Evolutionary conservation across 495 filamentous ascomycete species (phyloP).

Genomic region (Trichoderma erinaceum): DNA sequence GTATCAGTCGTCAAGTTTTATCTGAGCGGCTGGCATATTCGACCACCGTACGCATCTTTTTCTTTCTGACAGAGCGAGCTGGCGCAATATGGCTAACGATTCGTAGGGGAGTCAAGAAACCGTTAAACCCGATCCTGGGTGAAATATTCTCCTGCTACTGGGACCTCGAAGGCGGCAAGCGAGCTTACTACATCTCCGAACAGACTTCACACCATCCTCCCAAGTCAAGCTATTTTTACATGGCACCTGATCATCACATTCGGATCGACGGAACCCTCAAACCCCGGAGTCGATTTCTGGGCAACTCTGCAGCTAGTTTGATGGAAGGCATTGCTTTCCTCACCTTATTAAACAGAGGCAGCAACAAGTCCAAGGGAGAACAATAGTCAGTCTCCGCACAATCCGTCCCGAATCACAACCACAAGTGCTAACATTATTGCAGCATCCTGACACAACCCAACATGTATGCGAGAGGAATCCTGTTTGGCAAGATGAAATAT

Average conservation of each 20-base stretch:
- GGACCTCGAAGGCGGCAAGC: conserved; percentile 75
- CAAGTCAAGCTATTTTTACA: conserved; percentile 98
- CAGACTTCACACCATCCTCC: conserved; percentile 93
- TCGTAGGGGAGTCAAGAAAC: conserved; percentile 91
- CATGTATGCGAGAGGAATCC: conserved; percentile 96
- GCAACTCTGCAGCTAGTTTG: conserved; percentile 94
- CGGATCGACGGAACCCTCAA: conserved; percentile 94
- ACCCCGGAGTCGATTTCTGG: conserved; percentile 92
- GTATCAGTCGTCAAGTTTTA: conserved; percentile 96
- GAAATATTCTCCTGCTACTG: conserved; percentile 94
- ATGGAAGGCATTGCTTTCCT: conserved; percentile 95
- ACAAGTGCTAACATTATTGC: conserved; percentile 16
- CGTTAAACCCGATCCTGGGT: conserved; percentile 92
- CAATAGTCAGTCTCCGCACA: conserved; percentile 64
- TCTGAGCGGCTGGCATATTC: conserved; percentile 97
- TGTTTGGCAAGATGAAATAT: conserved; percentile 99
- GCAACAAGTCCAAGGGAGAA: conserved; percentile 61
- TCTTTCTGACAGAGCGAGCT: neutral
- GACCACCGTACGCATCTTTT: conserved; percentile 68
- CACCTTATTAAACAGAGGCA: conserved; percentile 70
- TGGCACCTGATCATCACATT: conserved; percentile 91
- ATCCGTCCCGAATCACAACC: neutral
- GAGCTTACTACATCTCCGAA: conserved; percentile 92
- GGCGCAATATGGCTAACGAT: conserved; percentile 21
- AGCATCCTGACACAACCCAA: conserved; percentile 94